Percentiles rank a stretch among this genome's conserved stretches.
Evolutionary conservation across 2,329 filamentous ascomycete genomes (phyloP).

Genomic region (Ceratocystis eucalypticola): DNA sequence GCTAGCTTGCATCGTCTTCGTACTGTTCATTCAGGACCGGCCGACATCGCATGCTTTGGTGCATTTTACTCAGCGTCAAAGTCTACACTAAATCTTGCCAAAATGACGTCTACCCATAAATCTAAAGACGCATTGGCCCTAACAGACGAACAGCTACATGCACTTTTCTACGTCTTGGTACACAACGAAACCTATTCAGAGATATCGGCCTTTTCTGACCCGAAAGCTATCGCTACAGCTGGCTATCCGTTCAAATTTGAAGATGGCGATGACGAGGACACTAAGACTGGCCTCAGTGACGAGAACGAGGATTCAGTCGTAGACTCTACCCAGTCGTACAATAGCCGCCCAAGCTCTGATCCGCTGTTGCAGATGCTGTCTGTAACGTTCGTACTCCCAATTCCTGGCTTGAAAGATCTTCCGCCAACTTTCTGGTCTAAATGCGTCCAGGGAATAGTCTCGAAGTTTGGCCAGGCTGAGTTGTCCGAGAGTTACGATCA

Average conservation of each 20-base stretch:
- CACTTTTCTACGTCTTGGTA: conserved; percentile 46
- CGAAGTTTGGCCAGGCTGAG: conserved; percentile 50
- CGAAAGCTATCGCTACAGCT: conserved; percentile 50
- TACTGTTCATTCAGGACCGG: background rate
- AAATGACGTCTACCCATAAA: background rate
- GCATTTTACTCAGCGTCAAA: background rate
- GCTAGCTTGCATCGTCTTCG: background rate
- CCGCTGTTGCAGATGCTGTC: conserved; percentile 54
- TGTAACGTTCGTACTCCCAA: conserved; percentile 43
- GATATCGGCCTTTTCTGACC: conserved; percentile 56
- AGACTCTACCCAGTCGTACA: conserved; percentile 22
- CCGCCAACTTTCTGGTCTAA: conserved; percentile 50
- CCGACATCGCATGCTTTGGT: background rate
- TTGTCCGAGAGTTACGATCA: conserved; percentile 75
- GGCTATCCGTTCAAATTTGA: conserved; percentile 49
- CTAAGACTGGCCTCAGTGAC: conserved; percentile 11
- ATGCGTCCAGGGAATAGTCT: conserved; percentile 46
- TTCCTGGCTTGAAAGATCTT: conserved; percentile 54
- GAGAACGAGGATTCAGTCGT: conserved; percentile 4
- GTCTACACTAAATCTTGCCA: background rate
- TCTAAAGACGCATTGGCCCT: conserved; percentile 1
- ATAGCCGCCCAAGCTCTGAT: conserved; percentile 16
- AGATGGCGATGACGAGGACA: conserved; percentile 21
- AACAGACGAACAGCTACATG: conserved; percentile 34
- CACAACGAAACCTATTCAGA: conserved; percentile 51